Evolutionary conservation across 495 filamentous ascomycete species (phyloP), one percentile per base, ranked within the genome.

Genomic region (Neurospora terricola): DNA sequence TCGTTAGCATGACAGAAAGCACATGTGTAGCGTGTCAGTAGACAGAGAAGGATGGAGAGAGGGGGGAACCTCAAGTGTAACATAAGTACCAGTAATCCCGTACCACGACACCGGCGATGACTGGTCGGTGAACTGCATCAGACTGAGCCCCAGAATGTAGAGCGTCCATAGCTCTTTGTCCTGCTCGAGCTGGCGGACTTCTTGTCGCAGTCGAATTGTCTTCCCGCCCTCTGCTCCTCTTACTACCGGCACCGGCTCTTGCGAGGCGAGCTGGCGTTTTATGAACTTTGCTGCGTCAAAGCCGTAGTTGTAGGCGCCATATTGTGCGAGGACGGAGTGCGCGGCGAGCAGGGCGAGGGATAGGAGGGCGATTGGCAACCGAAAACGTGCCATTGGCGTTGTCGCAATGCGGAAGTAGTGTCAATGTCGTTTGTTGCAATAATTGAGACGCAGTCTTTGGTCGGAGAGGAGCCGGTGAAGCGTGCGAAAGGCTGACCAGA

Each of bases 161-260:
- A 90, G 77, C 71, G 85, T 90, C 87, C 86, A 90, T 73, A 84
- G 79, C 70, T 89, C 87, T 5, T 78, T 45, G 73, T 90, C 83
- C 70, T 87, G 80, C 77, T 91, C 81, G 27, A 91, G 75, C 48
- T 90, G 78, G 39, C 88, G 81, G 70, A 91, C 87, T 77, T 91
- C 89, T 69, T 74, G 78, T 30, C 80, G 76, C 70, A 79, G 40
- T 4, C 71, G 73, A 1, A 81, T 42, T n/a, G 69, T 72, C n/a
- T 71, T 73, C 21, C 69, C 71, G 48, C 21, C 69, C 10, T 70
- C 76, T 5, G 48, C 73, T 9, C 75, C 73, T 30, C 38, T 77
- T 39, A 79, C 75, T 37, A 81, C 73, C 30, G 76, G 30, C 21
- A 42, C 38, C 4, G 54, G 54, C 5, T 76, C 71, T 62, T 72